A percentile compares a stretch with the other conserved stretches of the same genome.
Conservation (phyloP, 129 eudicot species). For the Ambrosia artemisiifolia region DNA sequence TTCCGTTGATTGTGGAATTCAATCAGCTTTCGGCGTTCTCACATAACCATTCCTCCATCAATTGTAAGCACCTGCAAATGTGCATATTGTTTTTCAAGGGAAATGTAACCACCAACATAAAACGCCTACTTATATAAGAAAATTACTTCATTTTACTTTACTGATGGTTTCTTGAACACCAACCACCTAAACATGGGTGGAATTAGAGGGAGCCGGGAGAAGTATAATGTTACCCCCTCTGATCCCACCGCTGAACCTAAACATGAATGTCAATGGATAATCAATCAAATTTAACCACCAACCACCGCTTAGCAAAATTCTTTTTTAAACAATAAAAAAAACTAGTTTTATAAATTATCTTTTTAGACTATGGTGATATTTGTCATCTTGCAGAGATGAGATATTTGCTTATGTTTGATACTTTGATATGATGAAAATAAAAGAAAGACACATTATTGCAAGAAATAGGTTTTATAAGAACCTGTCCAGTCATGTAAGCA, state of each 20-base stretch:
- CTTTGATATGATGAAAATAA: background rate
- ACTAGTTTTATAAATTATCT: background rate
- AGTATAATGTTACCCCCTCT: background rate
- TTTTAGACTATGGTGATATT: background rate
- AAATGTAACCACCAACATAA: background rate
- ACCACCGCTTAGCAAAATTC: background rate
- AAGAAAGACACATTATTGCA: background rate
- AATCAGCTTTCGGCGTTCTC: slow-evolving; percentile 16
- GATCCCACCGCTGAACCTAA: background rate
- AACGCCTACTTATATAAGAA: background rate
- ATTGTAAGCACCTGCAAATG: slow-evolving; percentile 68
- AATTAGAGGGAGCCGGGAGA: no score
- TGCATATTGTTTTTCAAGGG: background rate
- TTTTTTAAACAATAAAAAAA: background rate
- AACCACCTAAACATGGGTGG: no score
- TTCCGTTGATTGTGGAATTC: background rate
- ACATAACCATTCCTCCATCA: slow-evolving; percentile 98
- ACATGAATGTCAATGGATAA: background rate
- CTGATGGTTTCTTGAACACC: no score
- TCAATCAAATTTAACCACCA: background rate
- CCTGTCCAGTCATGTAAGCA: slow-evolving; percentile 97
- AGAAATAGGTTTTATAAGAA: slow-evolving; percentile 13
- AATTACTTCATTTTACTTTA: background rate
- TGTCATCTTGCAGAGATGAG: background rate
- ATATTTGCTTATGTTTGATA: background rate